phyloP scores from a whole-genome alignment of 208 protist genomes.

The Trypanosoma melophagium region DNA sequence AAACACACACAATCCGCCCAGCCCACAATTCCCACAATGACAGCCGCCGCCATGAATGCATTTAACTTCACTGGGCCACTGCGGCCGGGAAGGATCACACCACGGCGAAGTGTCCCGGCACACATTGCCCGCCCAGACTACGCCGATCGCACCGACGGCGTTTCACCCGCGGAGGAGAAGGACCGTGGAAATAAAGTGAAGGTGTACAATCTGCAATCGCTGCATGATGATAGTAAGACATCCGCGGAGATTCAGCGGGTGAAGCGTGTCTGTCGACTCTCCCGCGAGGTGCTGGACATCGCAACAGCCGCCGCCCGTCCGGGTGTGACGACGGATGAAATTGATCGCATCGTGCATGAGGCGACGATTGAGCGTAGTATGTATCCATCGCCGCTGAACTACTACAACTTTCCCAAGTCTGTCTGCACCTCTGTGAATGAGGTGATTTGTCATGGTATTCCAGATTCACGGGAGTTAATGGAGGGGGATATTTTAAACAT shows the following conservation, averaged over 20 bases:
- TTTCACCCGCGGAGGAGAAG: slow-evolving; percentile 72
- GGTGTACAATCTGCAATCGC: slow-evolving; percentile 74
- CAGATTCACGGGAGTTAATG: slow-evolving; percentile 91
- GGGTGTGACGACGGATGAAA: slow-evolving; percentile 97
- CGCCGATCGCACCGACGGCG: slow-evolving; percentile 80
- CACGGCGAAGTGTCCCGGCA: slow-evolving; percentile 71
- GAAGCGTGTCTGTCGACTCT: slow-evolving; percentile 84
- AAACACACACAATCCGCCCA: slow-evolving; percentile 76
- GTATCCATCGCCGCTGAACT: slow-evolving; percentile 99
- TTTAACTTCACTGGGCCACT: slow-evolving; percentile 87
- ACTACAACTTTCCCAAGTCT: slow-evolving; percentile 98
- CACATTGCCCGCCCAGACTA: slow-evolving; percentile 83
- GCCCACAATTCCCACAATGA: slow-evolving; percentile 90
- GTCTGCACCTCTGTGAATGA: slow-evolving; percentile 96
- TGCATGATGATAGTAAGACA: slow-evolving; percentile 76
- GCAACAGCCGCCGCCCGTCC: slow-evolving; percentile 84
- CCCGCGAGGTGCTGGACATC: slow-evolving; percentile 95
- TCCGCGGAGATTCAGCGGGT: slow-evolving; percentile 83
- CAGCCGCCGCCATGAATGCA: slow-evolving; percentile 46
- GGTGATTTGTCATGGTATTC: slow-evolving; percentile 96
- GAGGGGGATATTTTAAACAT: slow-evolving; percentile 99
- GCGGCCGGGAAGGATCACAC: slow-evolving; percentile 83
- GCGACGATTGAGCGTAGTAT: slow-evolving; percentile 87
- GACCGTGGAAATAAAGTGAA: slow-evolving; percentile 64
- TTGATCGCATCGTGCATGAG: slow-evolving; percentile 95